Evolutionary conservation across 192 early-diverging fungal genomes (phyloP).

Genomic region (Umbelopsis isabellina): DNA sequence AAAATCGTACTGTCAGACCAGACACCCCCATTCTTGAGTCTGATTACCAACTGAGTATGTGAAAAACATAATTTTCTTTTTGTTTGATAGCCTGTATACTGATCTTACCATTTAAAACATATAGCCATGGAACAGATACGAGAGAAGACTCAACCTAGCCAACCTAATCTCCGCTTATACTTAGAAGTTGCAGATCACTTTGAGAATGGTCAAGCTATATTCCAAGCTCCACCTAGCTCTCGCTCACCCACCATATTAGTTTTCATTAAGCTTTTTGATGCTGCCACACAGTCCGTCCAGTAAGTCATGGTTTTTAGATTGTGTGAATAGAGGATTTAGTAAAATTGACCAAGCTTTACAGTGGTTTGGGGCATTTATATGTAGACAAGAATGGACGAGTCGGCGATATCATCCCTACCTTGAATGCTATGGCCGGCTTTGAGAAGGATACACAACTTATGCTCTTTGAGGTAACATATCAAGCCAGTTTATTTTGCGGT

Average conservation of each 20-base stretch:
- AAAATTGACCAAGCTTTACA: conserved; percentile 13
- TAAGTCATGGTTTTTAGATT: conserved; percentile 37
- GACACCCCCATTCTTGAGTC: conserved; percentile 68
- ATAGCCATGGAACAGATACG: conserved; percentile 35
- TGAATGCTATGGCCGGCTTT: conserved; percentile 60
- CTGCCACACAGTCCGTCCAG: conserved; percentile 57
- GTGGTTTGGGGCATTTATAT: conserved; percentile 61
- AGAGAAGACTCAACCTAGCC: conserved; percentile 20
- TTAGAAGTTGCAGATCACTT: conserved; percentile 39
- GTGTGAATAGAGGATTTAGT: not conserved
- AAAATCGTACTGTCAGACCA: conserved; percentile 90
- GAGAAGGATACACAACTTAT: conserved; percentile 58
- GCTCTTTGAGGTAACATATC: conserved; percentile 36
- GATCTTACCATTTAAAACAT: not conserved
- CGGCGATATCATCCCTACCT: conserved; percentile 56
- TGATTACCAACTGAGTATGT: conserved; percentile 41
- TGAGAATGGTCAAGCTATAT: conserved; percentile 26
- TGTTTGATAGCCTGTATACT: not conserved
- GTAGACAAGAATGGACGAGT: conserved; percentile 56
- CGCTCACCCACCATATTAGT: conserved; percentile 56
- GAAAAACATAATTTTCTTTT: not conserved
- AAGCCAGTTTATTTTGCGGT: not conserved
- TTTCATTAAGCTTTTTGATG: conserved; percentile 89
- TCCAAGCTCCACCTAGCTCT: conserved; percentile 25
- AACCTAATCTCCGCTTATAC: conserved; percentile 54